These are phyloP conservation scores for Paratrypanosoma confusum DNA, from an alignment of 208 protist species.

Conservation along the genomic window DNA sequence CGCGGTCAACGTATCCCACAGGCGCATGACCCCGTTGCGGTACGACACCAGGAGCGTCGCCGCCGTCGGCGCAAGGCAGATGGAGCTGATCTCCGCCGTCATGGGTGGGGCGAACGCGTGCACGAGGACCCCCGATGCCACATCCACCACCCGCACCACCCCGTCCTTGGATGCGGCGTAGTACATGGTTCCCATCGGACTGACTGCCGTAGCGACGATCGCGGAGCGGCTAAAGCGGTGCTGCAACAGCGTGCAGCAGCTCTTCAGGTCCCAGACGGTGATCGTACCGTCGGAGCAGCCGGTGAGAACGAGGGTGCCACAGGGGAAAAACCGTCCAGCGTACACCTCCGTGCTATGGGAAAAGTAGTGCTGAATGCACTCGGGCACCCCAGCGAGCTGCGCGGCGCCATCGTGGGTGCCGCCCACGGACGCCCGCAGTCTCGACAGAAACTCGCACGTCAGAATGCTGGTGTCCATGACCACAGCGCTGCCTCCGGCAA, in stretches of 20 bases:
- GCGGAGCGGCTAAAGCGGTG: conserved; percentile 46
- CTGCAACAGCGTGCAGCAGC: conserved; percentile 45
- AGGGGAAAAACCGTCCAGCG: conserved; percentile 62
- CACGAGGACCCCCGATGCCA: conserved; percentile 53
- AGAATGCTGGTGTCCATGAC: too few relatives aligned
- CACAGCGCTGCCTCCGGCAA: too few relatives aligned
- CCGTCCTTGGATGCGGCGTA: conserved; percentile 72
- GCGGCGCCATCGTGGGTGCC: too few relatives aligned
- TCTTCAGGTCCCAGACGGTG: conserved; percentile 57
- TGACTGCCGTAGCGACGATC: conserved; percentile 49
- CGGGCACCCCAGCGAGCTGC: too few relatives aligned
- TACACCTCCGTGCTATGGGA: conserved; percentile 50
- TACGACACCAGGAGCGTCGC: conserved; percentile 60
- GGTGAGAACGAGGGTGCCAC: conserved; percentile 52
- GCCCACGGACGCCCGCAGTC: too few relatives aligned
- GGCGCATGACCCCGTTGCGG: conserved; percentile 43
- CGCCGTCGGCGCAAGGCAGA: conserved; percentile 67
- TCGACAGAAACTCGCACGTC: too few relatives aligned
- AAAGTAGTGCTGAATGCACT: too few relatives aligned
- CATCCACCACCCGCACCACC: conserved; percentile 59
- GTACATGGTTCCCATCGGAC: conserved; percentile 56
- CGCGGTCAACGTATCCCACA: conserved; percentile 68
- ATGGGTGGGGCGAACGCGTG: conserved; percentile 56
- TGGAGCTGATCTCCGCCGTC: conserved; percentile 46
- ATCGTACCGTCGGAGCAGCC: conserved; percentile 73